These are phyloP conservation scores for Rauvolfia tetraphylla DNA, from an alignment of 257 asterid genomes.

Conservation along the genomic window DNA sequence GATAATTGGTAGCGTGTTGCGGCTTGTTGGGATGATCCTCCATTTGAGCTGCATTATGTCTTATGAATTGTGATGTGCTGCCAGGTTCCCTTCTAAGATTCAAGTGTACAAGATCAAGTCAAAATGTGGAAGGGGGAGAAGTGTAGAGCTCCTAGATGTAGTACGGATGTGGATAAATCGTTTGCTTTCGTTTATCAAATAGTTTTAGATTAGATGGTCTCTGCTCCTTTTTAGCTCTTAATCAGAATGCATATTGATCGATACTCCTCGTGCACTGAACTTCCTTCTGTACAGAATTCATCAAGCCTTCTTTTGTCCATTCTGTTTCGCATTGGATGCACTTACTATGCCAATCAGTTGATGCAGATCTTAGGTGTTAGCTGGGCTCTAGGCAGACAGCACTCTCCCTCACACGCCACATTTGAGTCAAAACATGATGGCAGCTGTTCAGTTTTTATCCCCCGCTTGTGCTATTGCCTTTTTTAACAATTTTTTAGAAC, in stretches of 20 bases:
- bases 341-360: not conserved
- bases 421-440: no score
- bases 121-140: not conserved
- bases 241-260: not conserved
- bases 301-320: not conserved
- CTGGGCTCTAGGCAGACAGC: not conserved
- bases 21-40: not conserved
- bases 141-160: not conserved
- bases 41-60: not conserved
- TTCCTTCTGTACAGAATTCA: not conserved
- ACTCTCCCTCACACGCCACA: no score
- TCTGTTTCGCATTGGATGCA: no score
- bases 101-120: not conserved
- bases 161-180: not conserved
- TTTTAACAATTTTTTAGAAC: no score
- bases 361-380: no score
- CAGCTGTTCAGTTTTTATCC: not conserved
- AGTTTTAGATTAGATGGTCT: not conserved
- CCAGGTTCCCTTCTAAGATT: constrained; percentile 2
- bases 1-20: constrained; percentile 30
- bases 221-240: not conserved
- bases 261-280: not conserved
- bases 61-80: not conserved
- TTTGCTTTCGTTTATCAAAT: not conserved
- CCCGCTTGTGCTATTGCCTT: not conserved